phyloP scores from a whole-genome alignment of 305 asterid genomes.

The Fraxinus velutina region DNA sequence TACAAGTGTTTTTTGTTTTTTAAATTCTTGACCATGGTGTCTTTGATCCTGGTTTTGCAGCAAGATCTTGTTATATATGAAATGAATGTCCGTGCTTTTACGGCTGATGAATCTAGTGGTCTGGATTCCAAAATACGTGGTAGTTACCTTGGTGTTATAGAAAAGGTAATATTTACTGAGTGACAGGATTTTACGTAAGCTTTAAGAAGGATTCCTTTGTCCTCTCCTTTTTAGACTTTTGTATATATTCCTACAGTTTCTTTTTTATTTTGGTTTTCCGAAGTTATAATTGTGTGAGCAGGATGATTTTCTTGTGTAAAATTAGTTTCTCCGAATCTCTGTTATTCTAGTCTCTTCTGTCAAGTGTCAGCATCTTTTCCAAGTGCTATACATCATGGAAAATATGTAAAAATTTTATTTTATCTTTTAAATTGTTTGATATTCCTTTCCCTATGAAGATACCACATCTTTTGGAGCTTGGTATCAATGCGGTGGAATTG shows the following conservation, averaged over 20 bases:
- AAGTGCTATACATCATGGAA: slow-evolving; percentile 13
- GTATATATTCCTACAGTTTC: not conserved
- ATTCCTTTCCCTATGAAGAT: slow-evolving; percentile 51
- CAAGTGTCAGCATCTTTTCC: slow-evolving; percentile 13
- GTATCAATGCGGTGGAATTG: slow-evolving; percentile 86
- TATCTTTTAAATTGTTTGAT: slow-evolving; percentile 22
- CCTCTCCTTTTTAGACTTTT: not conserved
- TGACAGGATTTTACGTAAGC: slow-evolving; percentile 8
- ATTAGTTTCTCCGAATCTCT: not conserved
- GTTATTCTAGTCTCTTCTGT: not conserved
- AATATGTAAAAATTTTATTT: slow-evolving; percentile 14
- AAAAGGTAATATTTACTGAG: slow-evolving; percentile 52
- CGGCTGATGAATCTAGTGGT: slow-evolving; percentile 86
- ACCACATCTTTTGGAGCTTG: slow-evolving; percentile 95
- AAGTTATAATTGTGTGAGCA: slow-evolving; percentile 3
- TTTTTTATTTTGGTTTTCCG: slow-evolving; percentile 1
- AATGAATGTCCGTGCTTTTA: slow-evolving; percentile 93
- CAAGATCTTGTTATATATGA: slow-evolving; percentile 87
- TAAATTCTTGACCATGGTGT: slow-evolving; percentile 6
- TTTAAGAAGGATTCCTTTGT: not conserved
- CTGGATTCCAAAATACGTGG: slow-evolving; percentile 69
- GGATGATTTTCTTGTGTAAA: slow-evolving; percentile 4
- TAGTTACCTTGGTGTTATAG: slow-evolving; percentile 90
- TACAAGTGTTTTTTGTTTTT: not conserved
- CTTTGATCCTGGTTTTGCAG: slow-evolving; percentile 46